These are phyloP conservation scores for Colletotrichum brevisporum DNA, from an alignment of 2,329 filamentous ascomycete species.

Conservation along the genomic window DNA sequence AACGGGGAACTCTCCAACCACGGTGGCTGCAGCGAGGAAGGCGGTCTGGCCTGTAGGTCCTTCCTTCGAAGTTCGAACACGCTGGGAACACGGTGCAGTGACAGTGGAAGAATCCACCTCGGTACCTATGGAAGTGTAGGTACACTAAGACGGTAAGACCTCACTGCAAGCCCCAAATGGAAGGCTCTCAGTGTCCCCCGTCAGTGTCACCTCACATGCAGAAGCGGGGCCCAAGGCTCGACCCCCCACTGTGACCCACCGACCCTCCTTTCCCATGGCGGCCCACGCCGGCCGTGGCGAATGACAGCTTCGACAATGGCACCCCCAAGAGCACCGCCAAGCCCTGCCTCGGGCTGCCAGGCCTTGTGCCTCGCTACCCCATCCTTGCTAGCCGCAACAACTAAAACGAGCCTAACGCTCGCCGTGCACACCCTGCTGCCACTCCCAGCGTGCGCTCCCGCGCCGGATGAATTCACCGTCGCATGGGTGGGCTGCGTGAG, in stretches of 20 bases:
- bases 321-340: slow-evolving; percentile 33
- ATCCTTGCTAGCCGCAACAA: slow-evolving; percentile 38
- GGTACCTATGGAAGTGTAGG: too few species aligned
- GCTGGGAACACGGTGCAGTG: slow-evolving; percentile 37
- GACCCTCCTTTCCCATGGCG: slow-evolving; percentile 6
- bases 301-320: slow-evolving; percentile 30
- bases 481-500: slow-evolving; percentile 37
- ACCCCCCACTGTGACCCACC: slow-evolving; percentile 9
- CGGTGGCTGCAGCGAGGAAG: slow-evolving; percentile 15
- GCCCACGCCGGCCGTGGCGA: slow-evolving; percentile 20
- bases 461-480: slow-evolving; percentile 39
- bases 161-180: too few species aligned
- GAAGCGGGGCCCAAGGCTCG: slow-evolving; percentile 32
- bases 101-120: neutral
- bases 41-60: slow-evolving; percentile 17
- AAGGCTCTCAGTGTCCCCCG: too few species aligned
- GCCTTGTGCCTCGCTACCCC: slow-evolving; percentile 17
- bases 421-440: slow-evolving; percentile 29
- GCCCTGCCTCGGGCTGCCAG: slow-evolving; percentile 31
- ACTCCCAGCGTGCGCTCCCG: slow-evolving; percentile 36
- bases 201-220: slow-evolving; percentile 20
- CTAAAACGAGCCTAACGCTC: slow-evolving; percentile 39
- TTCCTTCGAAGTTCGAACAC: neutral
- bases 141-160: too few species aligned
- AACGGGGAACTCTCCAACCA: slow-evolving; percentile 12